Base-by-base conservation (phyloP, 805 yeast species). In the Millerozyma miso region DNA sequence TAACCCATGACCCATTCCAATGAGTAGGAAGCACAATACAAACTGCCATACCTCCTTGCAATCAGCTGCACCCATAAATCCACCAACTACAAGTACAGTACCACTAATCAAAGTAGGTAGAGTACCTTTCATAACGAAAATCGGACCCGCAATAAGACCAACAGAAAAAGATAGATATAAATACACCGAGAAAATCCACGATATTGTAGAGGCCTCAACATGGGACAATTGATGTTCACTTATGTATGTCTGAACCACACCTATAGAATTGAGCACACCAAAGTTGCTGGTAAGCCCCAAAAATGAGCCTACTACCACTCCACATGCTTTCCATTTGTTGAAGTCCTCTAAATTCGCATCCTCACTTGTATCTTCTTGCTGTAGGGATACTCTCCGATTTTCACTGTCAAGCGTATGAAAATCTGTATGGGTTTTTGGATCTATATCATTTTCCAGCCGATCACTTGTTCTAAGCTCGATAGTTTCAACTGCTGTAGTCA, bases 151-250 rank as follows among this genome's bases (percentile, higher is more conserved):
- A 19, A 79, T 58, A 26, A 79, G 65, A 5, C 80, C 75, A 1
- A 74, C 63, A 12, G 70, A 57, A 52, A 74, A 79, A 8, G 76
- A 64, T 20, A 80, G 55, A 26, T 76, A 71, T 44, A 75, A 58
- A 55, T 71, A 77, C 19, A 82, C 58, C 1, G 88, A 80, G 50
- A 83, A 83, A 23, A 83, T 73, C 87, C 88, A 80, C 1, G 85
- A 74, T 4, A 80, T 67, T 2, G 76, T 60, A 2, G 83, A 70
- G 1, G 77, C 65, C 4, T 70, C 56, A 4, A 65, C 60, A 35
- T 69, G 51, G 1, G 63, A 62, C 46, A 83, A 59, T 56, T 82
- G 87, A 56, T 82, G 74, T 10, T 61, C 63, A 6, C 79, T 69
- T 7, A 83, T 67, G 49, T 81, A 79, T 0, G 83, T 72, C 58